Conservation (phyloP, 371 early-diverging fungal genomes). For the Chytridiales sp. region DNA sequence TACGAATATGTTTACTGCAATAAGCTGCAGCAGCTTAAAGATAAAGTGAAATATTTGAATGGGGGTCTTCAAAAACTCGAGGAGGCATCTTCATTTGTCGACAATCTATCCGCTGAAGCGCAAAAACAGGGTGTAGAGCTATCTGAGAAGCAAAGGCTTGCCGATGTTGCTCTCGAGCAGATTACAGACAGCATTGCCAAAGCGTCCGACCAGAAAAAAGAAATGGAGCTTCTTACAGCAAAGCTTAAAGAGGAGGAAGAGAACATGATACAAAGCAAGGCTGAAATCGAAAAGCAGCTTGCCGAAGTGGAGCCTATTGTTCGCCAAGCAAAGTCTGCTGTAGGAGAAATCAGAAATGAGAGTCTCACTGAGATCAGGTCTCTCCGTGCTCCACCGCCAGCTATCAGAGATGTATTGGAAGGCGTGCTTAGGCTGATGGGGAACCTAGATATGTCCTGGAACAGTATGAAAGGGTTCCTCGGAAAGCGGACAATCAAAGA, state of each 20-base stretch:
- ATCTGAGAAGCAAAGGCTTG: conserved; percentile 50
- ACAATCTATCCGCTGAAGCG: conserved; percentile 48
- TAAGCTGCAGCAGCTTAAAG: conserved; percentile 29
- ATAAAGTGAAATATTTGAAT: conserved; percentile 44
- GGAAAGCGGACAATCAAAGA: conserved; percentile 59
- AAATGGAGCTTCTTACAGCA: conserved; percentile 48
- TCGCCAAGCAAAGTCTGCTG: conserved; percentile 47
- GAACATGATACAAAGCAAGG: conserved; percentile 40
- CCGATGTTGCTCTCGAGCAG: conserved; percentile 49
- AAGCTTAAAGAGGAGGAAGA: conserved; percentile 48
- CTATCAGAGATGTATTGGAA: conserved; percentile 60
- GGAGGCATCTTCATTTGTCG: conserved; percentile 50
- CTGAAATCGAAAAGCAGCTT: conserved; percentile 50
- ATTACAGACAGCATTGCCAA: conserved; percentile 54
- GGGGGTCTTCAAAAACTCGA: conserved; percentile 50
- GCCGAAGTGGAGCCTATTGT: conserved; percentile 54
- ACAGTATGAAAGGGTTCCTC: conserved; percentile 59
- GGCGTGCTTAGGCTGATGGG: conserved; percentile 59
- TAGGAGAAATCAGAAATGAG: conserved; percentile 57
- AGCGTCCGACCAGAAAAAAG: conserved; percentile 53
- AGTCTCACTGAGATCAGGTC: conserved; percentile 59
- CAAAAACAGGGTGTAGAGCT: conserved; percentile 42
- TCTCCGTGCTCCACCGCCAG: conserved; percentile 60
- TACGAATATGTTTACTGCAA: conserved; percentile 39
- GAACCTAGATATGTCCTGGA: conserved; percentile 59